Conservation (phyloP, 352 stramenopile genomes). For the Globisporangium viniferum region DNA sequence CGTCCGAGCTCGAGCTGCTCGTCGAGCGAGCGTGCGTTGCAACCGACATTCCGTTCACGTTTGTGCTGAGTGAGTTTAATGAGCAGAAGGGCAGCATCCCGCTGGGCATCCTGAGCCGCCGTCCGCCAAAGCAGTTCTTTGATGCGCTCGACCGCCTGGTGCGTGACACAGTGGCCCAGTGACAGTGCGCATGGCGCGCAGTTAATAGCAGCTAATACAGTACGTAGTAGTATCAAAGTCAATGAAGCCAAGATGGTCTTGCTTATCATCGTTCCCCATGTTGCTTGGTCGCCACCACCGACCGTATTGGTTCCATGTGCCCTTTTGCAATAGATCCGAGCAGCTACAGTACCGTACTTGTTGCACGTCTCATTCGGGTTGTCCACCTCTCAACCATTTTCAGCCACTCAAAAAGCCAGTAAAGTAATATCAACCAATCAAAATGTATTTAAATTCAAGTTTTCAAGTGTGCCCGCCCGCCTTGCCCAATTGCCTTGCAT, state of each 20-base stretch:
- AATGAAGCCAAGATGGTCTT: background rate
- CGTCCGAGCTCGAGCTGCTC: conserved; percentile 49
- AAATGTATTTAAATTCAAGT: background rate
- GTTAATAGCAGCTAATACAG: background rate
- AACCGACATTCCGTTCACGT: conserved; percentile 45
- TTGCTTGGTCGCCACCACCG: background rate
- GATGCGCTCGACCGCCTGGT: conserved; percentile 40
- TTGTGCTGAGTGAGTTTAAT: conserved; percentile 52
- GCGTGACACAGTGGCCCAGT: background rate
- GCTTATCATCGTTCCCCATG: background rate
- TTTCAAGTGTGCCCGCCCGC: background rate
- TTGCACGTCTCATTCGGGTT: background rate
- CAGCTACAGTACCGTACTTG: background rate
- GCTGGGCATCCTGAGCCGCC: conserved; percentile 56
- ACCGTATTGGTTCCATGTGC: conserved; percentile 1
- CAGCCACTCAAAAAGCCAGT: too few relatives aligned
- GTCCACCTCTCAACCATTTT: background rate
- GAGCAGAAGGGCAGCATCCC: conserved; percentile 57
- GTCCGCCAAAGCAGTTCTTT: conserved; percentile 63
- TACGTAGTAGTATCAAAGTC: background rate
- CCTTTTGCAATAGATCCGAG: conserved; percentile 6
- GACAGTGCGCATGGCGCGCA: background rate
- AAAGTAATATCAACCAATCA: too few relatives aligned
- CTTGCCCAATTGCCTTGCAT: background rate
- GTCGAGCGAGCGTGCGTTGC: conserved; percentile 43